Evolutionary conservation across 169 alveolate species (phyloP).

Genomic region (Blepharisma undulans): DNA sequence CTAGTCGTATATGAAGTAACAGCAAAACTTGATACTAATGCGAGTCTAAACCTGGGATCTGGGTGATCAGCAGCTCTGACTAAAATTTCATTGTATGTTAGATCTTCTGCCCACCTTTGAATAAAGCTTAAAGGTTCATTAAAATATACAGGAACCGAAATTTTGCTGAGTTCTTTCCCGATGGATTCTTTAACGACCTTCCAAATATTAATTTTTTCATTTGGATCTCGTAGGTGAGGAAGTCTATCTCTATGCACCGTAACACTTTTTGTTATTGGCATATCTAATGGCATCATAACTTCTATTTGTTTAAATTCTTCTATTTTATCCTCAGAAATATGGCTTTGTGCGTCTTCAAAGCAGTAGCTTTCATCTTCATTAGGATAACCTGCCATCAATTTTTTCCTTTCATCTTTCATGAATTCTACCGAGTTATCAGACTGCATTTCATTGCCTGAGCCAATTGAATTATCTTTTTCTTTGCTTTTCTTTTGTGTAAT

Average conservation of each 20-base stretch:
- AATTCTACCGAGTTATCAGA: background rate
- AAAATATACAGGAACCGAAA: conserved; percentile 95
- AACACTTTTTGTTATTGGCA: background rate
- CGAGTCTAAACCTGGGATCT: conserved; percentile 85
- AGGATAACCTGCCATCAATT: conserved; percentile 5
- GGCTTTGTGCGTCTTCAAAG: conserved; percentile 78
- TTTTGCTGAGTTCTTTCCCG: conserved; percentile 95
- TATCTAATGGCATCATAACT: background rate
- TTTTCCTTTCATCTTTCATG: background rate
- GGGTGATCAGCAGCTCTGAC: conserved; percentile 60
- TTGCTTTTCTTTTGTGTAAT: background rate
- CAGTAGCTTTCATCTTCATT: conserved; percentile 90
- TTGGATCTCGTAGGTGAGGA: conserved; percentile 62
- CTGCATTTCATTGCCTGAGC: background rate
- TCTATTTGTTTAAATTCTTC: background rate
- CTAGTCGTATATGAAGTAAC: conserved; percentile 88
- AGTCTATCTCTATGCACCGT: conserved; percentile 42
- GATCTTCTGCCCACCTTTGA: conserved; percentile 93
- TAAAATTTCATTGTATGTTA: conserved; percentile 89
- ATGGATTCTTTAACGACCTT: conserved; percentile 93
- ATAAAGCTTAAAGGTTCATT: conserved; percentile 96
- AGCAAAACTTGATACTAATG: conserved; percentile 86
- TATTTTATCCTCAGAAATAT: conserved; percentile 63
- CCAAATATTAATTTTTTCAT: conserved; percentile 80
- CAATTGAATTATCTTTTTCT: background rate